Base-by-base conservation (phyloP, 2,329 filamentous ascomycete genomes). In the Aspergillus sp. region DNA sequence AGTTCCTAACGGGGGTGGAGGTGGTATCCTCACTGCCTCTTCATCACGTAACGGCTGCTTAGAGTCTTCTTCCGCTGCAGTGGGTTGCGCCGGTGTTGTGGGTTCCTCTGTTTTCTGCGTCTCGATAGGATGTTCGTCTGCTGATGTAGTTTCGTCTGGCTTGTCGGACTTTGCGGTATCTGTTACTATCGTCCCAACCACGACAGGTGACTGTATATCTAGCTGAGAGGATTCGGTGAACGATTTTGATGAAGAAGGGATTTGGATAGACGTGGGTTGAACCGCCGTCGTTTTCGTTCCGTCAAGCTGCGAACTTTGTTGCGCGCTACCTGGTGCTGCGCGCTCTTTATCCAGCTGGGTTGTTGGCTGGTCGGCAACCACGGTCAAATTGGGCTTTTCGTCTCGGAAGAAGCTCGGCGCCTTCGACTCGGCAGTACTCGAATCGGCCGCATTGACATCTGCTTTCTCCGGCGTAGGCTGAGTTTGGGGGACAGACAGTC, bases 1-100 rank as follows among this genome's bases (percentile, higher is more conserved):
- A 34, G 69, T 77, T 45, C 83, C 85, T 1, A 86, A 85, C 22
- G 85, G 84, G 43, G 85, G 85, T 25, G 84, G 84, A 50, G 85
- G 85, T 66, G 82, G 74, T 63, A 78, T 66, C 67, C 77, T 73
- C 60, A 77, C 75, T 38, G 81, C 77, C 60, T 78, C 73, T 63
- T 72, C 75, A 58, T 81, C 75, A 59, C 72, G 74, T 28, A 74
- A 68, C 3, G 78, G 71, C 38, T 80, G 74, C 53, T 80, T 74
- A 15, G 78, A 74, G 51, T 86, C 79, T 56, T 87, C 83, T 46
- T 82, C 80, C 3, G 57, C 48, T 2, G 50, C 54, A 23, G 46
- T 43, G 5, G 83, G 79, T 47, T 83, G 74, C 31, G 85, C 73
- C 30, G 80, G 75, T 6, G 81, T 82, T 58, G 66, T 58, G 25